These are phyloP conservation scores for Tetrapisispora arboricola DNA, from an alignment of 805 yeast genomes.

Conservation along the genomic window DNA sequence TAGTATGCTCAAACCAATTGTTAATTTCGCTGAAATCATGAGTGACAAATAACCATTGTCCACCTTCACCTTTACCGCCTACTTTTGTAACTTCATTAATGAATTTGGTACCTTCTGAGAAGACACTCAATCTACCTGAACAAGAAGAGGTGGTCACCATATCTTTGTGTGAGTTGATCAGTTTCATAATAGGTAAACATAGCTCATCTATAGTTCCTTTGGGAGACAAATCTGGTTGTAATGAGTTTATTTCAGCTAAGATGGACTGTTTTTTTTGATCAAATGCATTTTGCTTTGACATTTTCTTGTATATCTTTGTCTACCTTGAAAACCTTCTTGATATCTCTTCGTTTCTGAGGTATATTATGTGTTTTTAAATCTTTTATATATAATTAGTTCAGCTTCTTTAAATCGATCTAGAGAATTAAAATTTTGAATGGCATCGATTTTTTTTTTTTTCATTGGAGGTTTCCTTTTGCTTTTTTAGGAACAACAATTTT, in stretches of 20 bases:
- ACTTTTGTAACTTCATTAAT: conserved; percentile 31
- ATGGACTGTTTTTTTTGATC: conserved; percentile 55
- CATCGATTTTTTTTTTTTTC: too few species aligned
- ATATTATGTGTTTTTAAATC: too few species aligned
- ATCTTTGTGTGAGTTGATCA: conserved; percentile 51
- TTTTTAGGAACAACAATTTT: too few species aligned
- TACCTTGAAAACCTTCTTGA: too few species aligned
- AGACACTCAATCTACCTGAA: conserved; percentile 78
- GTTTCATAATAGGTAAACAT: conserved; percentile 60
- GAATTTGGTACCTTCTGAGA: conserved; percentile 58
- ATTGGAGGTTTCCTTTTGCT: too few species aligned
- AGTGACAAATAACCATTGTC: conserved; percentile 72
- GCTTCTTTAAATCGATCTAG: too few species aligned
- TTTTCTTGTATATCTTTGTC: neutral
- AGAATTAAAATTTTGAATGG: too few species aligned
- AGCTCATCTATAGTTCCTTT: conserved; percentile 75
- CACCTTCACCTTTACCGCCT: conserved; percentile 82
- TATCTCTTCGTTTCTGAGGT: too few species aligned
- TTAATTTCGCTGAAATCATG: conserved; percentile 45
- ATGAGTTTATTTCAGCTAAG: conserved; percentile 39
- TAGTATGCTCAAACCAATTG: conserved; percentile 36
- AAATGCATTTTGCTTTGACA: conserved; percentile 38
- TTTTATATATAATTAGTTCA: too few species aligned
- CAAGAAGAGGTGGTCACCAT: conserved; percentile 86
- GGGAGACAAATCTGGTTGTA: conserved; percentile 61